Conservation (phyloP, 2,329 filamentous ascomycete species). For the Cladosporium cucumerinum region DNA sequence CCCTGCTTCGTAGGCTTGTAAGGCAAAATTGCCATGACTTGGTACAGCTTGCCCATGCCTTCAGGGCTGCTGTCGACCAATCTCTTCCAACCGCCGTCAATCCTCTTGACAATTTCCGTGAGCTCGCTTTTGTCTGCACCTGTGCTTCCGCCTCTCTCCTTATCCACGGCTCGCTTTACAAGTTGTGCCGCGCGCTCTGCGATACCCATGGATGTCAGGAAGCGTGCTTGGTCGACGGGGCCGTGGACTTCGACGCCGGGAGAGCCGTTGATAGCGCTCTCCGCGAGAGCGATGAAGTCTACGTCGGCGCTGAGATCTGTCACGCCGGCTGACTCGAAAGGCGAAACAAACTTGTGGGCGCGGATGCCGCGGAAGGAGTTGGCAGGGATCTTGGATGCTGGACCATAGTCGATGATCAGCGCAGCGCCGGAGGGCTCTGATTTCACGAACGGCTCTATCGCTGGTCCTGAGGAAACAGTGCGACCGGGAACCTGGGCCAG, state of each 20-base stretch:
- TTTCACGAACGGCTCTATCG: slow-evolving; percentile 47
- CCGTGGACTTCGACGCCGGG: slow-evolving; percentile 87
- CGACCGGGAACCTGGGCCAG: slow-evolving; percentile 24
- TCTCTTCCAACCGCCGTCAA: slow-evolving; percentile 74
- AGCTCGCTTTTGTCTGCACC: slow-evolving; percentile 38
- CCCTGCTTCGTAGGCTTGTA: slow-evolving; percentile 53
- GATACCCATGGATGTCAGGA: slow-evolving; percentile 79
- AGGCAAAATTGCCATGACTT: slow-evolving; percentile 85
- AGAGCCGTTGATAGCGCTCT: slow-evolving; percentile 72
- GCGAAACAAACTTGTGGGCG: slow-evolving; percentile 70
- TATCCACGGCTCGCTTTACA: slow-evolving; percentile 44
- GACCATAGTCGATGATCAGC: slow-evolving; percentile 94
- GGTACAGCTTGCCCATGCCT: slow-evolving; percentile 94
- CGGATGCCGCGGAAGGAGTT: slow-evolving; percentile 90
- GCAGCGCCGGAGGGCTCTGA: slow-evolving; percentile 72
- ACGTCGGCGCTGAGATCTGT: slow-evolving; percentile 92
- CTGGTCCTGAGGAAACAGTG: slow-evolving; percentile 28
- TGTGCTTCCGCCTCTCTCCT: slow-evolving; percentile 33
- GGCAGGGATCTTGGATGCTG: slow-evolving; percentile 70
- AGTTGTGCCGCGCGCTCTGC: slow-evolving; percentile 70
- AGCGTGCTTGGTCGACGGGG: slow-evolving; percentile 79
- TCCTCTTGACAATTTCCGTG: slow-evolving; percentile 53
- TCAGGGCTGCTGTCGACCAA: slow-evolving; percentile 77
- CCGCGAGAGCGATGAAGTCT: slow-evolving; percentile 83
- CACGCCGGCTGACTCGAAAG: slow-evolving; percentile 73